Evolutionary conservation across 2,329 filamentous ascomycete genomes (phyloP), one percentile per base, ranked within the genome.

Genomic region (Penicillium concentricum): DNA sequence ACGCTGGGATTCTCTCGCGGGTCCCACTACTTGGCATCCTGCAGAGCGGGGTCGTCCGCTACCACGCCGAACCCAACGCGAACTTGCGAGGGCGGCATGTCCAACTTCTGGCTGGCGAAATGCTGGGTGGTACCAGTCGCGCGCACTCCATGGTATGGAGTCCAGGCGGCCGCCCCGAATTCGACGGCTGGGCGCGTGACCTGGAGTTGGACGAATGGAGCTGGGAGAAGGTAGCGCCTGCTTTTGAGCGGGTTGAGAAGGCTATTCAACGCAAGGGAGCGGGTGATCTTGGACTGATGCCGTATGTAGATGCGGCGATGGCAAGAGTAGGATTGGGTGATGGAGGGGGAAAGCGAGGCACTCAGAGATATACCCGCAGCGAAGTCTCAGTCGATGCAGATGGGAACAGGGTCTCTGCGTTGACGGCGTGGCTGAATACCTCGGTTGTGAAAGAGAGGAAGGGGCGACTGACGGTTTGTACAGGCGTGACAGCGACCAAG

Each of bases 101-200:
- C 15, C 48, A 51, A 43, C 38, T 51, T 13, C 16, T 51, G 3
- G 37, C 37, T 18, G 48, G 48, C 16, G 48, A 51, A 43, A 43
- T 51, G 48, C 38, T 51, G 2, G 48, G 48, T 15, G 48, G 48
- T 8, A 51, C 28, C 2, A 51, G 48, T 32, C 48, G 48, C 26
- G 39, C 22, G 18, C 48, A 51, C 15, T 51, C 48, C 15, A 51
- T 51, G 48, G 28, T 43, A 20, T 51, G 48, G 48, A 51, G 48
- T 18, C 48, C 48, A 6, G 48, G 48, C 6, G 38, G 48, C 16
- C 38, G 20, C 4, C 26, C 48, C 2, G 48, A 51, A 32, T 51
- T 51, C 20, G 48, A 51, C 37, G 48, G 48, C 28, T 51, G 48
- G 48, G 48, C 48, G 12, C 18, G 38, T n/a, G 48, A 51, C 16